These are phyloP conservation scores for Paecilomyces dactylethromorphus DNA, from an alignment of 2,329 filamentous ascomycete species.

Conservation along the genomic window DNA sequence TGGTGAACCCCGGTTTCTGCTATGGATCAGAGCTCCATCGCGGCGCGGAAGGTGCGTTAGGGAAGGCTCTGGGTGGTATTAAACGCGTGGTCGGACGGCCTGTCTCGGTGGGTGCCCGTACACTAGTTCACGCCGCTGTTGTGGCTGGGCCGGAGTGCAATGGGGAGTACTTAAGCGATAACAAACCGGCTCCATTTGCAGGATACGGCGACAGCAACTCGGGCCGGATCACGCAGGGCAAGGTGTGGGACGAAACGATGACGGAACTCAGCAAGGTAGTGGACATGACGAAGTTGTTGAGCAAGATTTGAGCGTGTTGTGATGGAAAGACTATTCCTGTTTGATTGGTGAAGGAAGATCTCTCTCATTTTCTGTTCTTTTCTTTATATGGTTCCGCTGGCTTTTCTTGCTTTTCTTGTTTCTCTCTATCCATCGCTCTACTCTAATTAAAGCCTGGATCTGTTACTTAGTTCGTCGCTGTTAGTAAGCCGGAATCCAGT, in stretches of 20 bases:
- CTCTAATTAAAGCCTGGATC: no score
- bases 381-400: no score
- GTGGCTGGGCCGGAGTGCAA: slow-evolving; percentile 1
- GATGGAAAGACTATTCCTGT: no score
- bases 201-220: slow-evolving; percentile 1
- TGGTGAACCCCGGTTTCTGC: slow-evolving; percentile 19
- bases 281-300: background rate
- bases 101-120: slow-evolving; percentile 12
- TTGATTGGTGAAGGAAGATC: no score
- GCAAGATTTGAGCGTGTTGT: slow-evolving; percentile 1
- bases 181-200: slow-evolving; percentile 1
- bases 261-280: slow-evolving; percentile 3
- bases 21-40: slow-evolving; percentile 7
- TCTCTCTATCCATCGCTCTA: no score
- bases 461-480: no score
- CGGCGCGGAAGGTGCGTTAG: slow-evolving; percentile 1
- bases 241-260: slow-evolving; percentile 5
- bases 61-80: background rate
- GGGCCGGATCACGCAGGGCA: background rate
- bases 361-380: no score
- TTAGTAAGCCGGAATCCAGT: no score
- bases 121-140: slow-evolving; percentile 10
- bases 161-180: slow-evolving; percentile 5
- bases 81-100: slow-evolving; percentile 10
- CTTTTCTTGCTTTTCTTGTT: no score